These are phyloP conservation scores for Hemisphaericaspora nanyangensis DNA, from an alignment of 805 yeast genomes.

Conservation along the genomic window DNA sequence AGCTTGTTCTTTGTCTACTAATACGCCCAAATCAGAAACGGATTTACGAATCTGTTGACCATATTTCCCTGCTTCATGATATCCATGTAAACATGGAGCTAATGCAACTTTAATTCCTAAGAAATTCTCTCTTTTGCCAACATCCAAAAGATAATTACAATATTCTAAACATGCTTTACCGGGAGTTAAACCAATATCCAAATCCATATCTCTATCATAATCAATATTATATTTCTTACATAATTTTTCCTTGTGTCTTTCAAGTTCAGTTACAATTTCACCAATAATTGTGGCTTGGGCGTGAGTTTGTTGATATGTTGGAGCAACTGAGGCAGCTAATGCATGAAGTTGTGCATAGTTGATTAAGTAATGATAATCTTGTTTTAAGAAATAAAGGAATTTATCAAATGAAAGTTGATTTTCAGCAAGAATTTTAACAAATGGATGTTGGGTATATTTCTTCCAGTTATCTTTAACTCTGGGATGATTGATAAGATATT, in stretches of 20 bases:
- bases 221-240: conserved; percentile 34
- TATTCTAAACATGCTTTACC: conserved; percentile 59
- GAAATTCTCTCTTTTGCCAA: conserved; percentile 55
- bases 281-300: conserved; percentile 48
- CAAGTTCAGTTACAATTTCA: conserved; percentile 53
- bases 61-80: conserved; percentile 50
- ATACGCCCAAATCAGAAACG: conserved; percentile 18
- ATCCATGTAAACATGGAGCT: conserved; percentile 76
- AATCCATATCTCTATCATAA: conserved; percentile 27
- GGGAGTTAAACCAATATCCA: conserved; percentile 45
- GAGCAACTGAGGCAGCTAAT: conserved; percentile 60
- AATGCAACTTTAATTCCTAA: conserved; percentile 63
- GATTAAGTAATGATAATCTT: conserved; percentile 68
- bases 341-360: conserved; percentile 67
- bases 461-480: conserved; percentile 54
- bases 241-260: conserved; percentile 51
- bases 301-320: conserved; percentile 47
- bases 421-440: conserved; percentile 50
- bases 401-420: conserved; percentile 46
- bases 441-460: conserved; percentile 56
- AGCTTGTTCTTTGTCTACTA: conserved; percentile 17
- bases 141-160: conserved; percentile 52
- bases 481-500: conserved; percentile 55
- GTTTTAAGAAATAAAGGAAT: conserved; percentile 53
- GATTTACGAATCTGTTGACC: conserved; percentile 21